Percentiles rank a stretch among this genome's conserved stretches.
Evolutionary conservation across 164 flowering plant species (phyloP).

Genomic region (Litsea cubeba): DNA sequence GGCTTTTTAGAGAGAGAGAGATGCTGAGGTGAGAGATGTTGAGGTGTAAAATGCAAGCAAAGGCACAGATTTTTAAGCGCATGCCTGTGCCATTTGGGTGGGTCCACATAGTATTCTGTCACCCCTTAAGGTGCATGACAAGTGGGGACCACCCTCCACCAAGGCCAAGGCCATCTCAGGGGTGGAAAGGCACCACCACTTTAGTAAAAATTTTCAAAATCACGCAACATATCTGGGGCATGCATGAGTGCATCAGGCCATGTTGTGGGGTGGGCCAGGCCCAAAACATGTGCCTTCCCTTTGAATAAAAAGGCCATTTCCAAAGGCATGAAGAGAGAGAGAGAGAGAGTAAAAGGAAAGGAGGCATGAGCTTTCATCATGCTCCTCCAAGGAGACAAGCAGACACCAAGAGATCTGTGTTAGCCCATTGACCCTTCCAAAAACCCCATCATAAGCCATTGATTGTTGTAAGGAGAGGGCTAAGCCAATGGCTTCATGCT

Average conservation of each 20-base stretch:
- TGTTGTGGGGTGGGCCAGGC: neutral
- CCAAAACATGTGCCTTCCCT: neutral
- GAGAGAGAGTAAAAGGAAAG: neutral
- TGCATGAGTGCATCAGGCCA: slow-evolving; percentile 7
- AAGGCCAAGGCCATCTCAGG: slow-evolving; percentile 7
- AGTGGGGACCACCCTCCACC: slow-evolving; percentile 24
- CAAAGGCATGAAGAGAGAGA: neutral
- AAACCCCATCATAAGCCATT: slow-evolving; percentile 33
- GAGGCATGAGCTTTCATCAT: slow-evolving; percentile 10
- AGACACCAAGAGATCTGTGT: slow-evolving; percentile 43
- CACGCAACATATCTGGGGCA: slow-evolving; percentile 30
- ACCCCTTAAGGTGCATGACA: slow-evolving; percentile 24
- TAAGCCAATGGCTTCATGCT: slow-evolving; percentile 14
- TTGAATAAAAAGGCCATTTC: neutral
- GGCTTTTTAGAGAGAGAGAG: neutral
- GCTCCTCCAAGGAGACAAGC: slow-evolving; percentile 34
- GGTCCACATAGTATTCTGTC: neutral
- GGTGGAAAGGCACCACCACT: slow-evolving; percentile 37
- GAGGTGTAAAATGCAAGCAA: slow-evolving; percentile 15
- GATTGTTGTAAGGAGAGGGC: slow-evolving; percentile 19
- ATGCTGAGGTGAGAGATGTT: no score
- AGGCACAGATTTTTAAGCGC: slow-evolving; percentile 6
- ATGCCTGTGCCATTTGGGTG: neutral
- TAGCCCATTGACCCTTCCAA: slow-evolving; percentile 31
- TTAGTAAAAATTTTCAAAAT: slow-evolving; percentile 32